Evolutionary conservation across 768 basidiomycete species (phyloP).

Genomic region (Lactarius hatsudake): DNA sequence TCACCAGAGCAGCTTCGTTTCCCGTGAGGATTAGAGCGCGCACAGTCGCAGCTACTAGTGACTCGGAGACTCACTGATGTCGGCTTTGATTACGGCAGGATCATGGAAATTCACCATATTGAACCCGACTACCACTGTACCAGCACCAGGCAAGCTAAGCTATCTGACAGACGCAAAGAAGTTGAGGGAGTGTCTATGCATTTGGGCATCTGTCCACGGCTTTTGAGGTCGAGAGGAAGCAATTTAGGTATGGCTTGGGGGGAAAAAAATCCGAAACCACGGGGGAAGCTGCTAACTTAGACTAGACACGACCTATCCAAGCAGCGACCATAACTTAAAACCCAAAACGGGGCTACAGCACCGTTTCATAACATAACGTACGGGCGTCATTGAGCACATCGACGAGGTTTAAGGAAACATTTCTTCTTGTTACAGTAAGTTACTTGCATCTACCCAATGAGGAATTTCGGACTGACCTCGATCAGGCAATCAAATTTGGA

Average conservation of each 20-base stretch:
- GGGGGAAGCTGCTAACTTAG: not conserved
- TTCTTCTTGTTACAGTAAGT: not conserved
- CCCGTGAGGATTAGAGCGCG: not conserved
- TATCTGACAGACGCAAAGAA: not conserved
- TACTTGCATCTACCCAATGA: too few relatives aligned
- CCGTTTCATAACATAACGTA: not conserved
- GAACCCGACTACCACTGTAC: not conserved
- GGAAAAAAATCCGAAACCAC: not conserved
- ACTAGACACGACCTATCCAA: not conserved
- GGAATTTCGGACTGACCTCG: not conserved
- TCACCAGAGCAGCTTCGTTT: not conserved
- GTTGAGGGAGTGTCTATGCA: not conserved
- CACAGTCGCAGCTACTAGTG: too few relatives aligned
- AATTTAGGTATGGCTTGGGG: not conserved
- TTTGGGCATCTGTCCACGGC: not conserved
- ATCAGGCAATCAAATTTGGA: not conserved
- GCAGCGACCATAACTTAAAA: not conserved
- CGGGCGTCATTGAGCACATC: not conserved
- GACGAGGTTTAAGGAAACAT: not conserved
- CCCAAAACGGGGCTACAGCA: not conserved
- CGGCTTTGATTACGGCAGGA: not conserved
- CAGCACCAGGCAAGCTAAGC: not conserved
- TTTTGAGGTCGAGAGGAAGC: not conserved
- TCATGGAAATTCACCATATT: slow-evolving; percentile 10
- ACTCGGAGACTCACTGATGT: not conserved